Evolutionary conservation across 371 early-diverging fungal species (phyloP).

Genomic region (Mucor indicus): DNA sequence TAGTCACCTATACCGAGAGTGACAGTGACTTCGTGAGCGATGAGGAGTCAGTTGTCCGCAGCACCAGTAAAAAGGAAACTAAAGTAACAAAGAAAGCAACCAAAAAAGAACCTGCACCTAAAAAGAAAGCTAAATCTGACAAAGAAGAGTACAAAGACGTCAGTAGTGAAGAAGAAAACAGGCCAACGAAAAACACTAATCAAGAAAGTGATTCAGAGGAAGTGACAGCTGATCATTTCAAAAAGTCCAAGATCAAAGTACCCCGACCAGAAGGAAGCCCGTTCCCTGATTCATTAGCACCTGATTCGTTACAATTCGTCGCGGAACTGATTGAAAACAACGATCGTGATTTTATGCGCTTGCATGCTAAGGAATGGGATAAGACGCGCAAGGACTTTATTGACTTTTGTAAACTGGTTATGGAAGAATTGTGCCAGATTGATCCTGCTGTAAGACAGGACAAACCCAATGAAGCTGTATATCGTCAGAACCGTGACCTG

Average conservation of each 20-base stretch:
- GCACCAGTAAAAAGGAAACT: not conserved
- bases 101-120: too few relatives aligned
- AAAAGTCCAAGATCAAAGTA: slow-evolving; percentile 25
- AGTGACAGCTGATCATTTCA: slow-evolving; percentile 7
- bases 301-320: slow-evolving; percentile 47
- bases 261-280: slow-evolving; percentile 49
- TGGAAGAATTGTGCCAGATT: slow-evolving; percentile 36
- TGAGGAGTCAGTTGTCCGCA: slow-evolving; percentile 1
- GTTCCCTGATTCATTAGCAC: slow-evolving; percentile 52
- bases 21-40: slow-evolving; percentile 16
- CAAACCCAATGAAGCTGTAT: slow-evolving; percentile 48
- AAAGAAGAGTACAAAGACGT: slow-evolving; percentile 1
- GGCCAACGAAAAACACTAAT: not conserved
- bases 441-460: slow-evolving; percentile 47
- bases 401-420: slow-evolving; percentile 48
- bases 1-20: slow-evolving; percentile 7
- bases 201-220: not conserved
- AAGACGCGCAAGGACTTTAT: slow-evolving; percentile 42
- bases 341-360: slow-evolving; percentile 49
- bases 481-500: slow-evolving; percentile 55
- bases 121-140: not conserved
- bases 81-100: not conserved
- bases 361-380: slow-evolving; percentile 34
- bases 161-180: not conserved
- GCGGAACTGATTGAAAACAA: slow-evolving; percentile 50